Evolutionary conservation across 2,329 filamentous ascomycete genomes (phyloP).

Genomic region (Fusarium sp.): DNA sequence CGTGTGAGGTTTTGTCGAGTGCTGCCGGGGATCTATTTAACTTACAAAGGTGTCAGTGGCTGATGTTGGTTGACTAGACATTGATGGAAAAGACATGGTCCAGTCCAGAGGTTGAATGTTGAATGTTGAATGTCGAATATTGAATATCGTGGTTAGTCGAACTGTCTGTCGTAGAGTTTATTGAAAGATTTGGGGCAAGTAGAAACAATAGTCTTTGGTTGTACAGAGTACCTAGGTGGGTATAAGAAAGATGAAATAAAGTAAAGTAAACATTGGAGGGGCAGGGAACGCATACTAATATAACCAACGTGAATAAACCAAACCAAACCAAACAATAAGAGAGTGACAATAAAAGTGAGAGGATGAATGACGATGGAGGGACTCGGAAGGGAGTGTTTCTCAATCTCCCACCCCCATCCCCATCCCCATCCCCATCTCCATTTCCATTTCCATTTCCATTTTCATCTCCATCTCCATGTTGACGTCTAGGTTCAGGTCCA

Average conservation of each 20-base stretch:
- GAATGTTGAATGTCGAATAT: not conserved
- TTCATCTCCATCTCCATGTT: not conserved
- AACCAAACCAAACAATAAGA: slow-evolving; percentile 24
- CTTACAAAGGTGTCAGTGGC: slow-evolving; percentile 34
- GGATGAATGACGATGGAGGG: slow-evolving; percentile 37
- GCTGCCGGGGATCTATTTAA: not conserved
- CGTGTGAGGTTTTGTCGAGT: not conserved
- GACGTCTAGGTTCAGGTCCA: not conserved
- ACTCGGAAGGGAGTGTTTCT: slow-evolving; percentile 37
- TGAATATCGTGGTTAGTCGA: not conserved
- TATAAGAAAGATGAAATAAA: not conserved
- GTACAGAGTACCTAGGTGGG: not conserved
- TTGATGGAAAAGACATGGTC: slow-evolving; percentile 18
- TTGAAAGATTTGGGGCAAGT: not conserved
- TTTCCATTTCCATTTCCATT: not conserved
- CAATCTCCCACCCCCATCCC: slow-evolving; percentile 23
- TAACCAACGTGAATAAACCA: slow-evolving; percentile 8
- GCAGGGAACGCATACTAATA: slow-evolving; percentile 38
- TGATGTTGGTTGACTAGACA: slow-evolving; percentile 3
- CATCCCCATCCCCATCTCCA: too few species aligned
- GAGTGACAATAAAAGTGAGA: slow-evolving; percentile 1
- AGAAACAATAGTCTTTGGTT: not conserved
- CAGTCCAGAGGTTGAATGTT: not conserved
- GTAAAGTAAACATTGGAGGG: slow-evolving; percentile 13
- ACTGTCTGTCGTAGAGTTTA: not conserved